phyloP scores from a whole-genome alignment of 805 yeast genomes.

The Lipomyces chichibuensis region DNA sequence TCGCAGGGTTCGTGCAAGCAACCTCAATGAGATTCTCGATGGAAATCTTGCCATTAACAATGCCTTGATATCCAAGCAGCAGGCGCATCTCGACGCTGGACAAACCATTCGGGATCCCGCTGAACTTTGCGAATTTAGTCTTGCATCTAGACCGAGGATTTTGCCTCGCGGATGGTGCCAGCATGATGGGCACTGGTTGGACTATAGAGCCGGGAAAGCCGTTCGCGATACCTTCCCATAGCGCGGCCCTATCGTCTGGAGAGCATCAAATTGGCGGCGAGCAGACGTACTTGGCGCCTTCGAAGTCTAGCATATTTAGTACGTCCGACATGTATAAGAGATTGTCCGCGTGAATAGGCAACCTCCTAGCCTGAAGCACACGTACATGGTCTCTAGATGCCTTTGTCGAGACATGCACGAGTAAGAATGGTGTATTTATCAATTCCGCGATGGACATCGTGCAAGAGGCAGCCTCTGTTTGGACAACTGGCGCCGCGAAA shows the following conservation, averaged over 20 bases:
- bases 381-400: conserved; percentile 50
- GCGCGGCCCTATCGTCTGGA: conserved; percentile 48
- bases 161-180: conserved; percentile 51
- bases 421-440: conserved; percentile 52
- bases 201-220: conserved; percentile 52
- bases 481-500: conserved; percentile 51
- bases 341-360: conserved; percentile 56
- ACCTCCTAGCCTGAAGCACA: conserved; percentile 48
- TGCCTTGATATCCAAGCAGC: conserved; percentile 53
- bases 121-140: conserved; percentile 48
- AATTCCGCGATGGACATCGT: conserved; percentile 51
- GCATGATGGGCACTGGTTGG: conserved; percentile 54
- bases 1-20: conserved; percentile 53
- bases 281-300: conserved; percentile 56
- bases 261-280: conserved; percentile 55
- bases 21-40: conserved; percentile 52
- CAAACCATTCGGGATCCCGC: conserved; percentile 53
- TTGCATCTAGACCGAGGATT: conserved; percentile 46
- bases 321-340: conserved; percentile 51
- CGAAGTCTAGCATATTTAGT: conserved; percentile 47
- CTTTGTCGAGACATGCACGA: conserved; percentile 55
- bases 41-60: conserved; percentile 48
- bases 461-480: conserved; percentile 56
- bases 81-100: conserved; percentile 56
- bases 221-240: conserved; percentile 52